Conservation (phyloP, 2,329 filamentous ascomycete genomes). For the Parafenestella ontariensis region DNA sequence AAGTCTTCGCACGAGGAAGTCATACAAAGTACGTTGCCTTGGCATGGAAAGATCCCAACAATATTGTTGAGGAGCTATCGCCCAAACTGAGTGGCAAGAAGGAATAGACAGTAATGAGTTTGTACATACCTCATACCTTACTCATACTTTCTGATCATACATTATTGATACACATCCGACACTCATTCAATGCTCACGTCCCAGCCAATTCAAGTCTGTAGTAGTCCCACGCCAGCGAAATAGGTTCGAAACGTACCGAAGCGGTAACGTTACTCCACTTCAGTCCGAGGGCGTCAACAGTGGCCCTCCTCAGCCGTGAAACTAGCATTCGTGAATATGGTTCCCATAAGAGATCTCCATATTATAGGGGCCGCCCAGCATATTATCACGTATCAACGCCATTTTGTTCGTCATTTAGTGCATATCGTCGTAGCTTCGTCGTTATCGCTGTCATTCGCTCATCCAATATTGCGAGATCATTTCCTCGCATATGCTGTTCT, state of each 20-base stretch:
- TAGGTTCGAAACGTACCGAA: no score
- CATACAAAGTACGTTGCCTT: conserved; percentile 71
- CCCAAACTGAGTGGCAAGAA: conserved; percentile 40
- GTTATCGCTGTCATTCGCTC: background rate
- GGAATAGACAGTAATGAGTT: conserved; percentile 9
- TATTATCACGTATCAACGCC: background rate
- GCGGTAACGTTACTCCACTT: no score
- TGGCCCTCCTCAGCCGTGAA: background rate
- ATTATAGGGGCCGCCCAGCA: background rate
- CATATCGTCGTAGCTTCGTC: background rate
- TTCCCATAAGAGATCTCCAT: background rate
- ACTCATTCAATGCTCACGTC: background rate
- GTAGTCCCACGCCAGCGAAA: background rate
- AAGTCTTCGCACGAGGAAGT: conserved; percentile 69
- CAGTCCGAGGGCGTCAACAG: no score
- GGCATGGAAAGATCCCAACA: conserved; percentile 69
- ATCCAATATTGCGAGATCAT: background rate
- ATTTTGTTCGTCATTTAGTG: background rate
- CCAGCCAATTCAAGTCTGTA: background rate
- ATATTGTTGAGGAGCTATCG: conserved; percentile 65
- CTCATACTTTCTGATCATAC: conserved; percentile 5
- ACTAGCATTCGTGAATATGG: background rate
- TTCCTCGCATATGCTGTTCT: background rate
- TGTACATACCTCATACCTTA: background rate
- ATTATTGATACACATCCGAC: conserved; percentile 11